Evolutionary conservation across 2,329 filamentous ascomycete genomes (phyloP).

Genomic region (Atkinsonella texensis): DNA sequence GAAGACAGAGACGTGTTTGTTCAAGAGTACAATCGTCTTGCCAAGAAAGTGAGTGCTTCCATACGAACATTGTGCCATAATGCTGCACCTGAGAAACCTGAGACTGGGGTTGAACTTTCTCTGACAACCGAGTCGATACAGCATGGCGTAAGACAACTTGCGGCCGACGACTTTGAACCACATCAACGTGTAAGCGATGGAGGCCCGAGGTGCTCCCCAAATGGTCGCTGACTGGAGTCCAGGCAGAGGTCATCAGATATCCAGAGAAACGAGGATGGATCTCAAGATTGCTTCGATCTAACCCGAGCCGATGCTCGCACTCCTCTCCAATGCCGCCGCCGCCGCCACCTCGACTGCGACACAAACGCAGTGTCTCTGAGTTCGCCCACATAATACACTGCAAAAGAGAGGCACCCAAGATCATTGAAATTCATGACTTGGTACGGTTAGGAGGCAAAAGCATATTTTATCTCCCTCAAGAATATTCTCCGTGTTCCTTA

Average conservation of each 20-base stretch:
- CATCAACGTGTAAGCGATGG: conserved; percentile 19
- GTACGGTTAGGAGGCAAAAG: conserved; percentile 52
- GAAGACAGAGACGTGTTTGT: conserved; percentile 37
- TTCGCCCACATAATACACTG: conserved; percentile 34
- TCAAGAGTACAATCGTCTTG: conserved; percentile 48
- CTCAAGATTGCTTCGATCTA: conserved; percentile 20
- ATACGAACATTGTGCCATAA: neutral
- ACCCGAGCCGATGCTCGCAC: conserved; percentile 10
- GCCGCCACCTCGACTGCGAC: conserved; percentile 15
- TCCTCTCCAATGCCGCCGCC: conserved; percentile 4
- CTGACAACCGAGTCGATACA: conserved; percentile 15
- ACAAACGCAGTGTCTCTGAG: conserved; percentile 44
- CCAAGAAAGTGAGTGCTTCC: conserved; percentile 35
- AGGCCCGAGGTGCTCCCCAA: too few species aligned
- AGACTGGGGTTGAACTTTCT: neutral
- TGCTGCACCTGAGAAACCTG: neutral
- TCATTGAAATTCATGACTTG: conserved; percentile 43
- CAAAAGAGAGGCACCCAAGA: conserved; percentile 33
- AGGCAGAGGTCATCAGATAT: conserved; percentile 12
- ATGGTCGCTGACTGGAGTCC: neutral
- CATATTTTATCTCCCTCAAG: conserved; percentile 45
- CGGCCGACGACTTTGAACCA: conserved; percentile 23
- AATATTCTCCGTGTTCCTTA: conserved; percentile 45
- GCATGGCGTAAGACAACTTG: conserved; percentile 39
- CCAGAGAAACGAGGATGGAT: conserved; percentile 26